Base-by-base conservation (phyloP, 1,284 basidiomycete genomes). In the Grifola frondosa region DNA sequence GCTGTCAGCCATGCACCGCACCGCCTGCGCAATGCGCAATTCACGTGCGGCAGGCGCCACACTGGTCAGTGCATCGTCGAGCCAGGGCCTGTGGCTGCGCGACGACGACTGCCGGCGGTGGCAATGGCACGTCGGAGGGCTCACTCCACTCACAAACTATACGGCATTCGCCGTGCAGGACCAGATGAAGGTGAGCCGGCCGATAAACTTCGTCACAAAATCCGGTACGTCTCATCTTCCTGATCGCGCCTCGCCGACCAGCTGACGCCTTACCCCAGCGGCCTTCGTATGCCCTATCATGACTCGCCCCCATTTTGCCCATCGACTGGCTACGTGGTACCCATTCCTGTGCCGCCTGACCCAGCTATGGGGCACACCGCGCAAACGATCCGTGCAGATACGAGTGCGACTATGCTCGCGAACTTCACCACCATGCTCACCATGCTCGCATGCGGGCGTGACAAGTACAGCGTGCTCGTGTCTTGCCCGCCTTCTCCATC, bases 401-500 rank as follows among this genome's bases (percentile, higher is more conserved):
- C 78, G 7, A 69, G 91, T 31, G 61, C 80, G 16, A 66, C 71
- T 5, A 81, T 78, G 46, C 66, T 92, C 48, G 65, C 81, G 23
- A 88, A 89, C 57, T 91, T 93, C 64, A 85, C 88, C 1, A 73
- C 74, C 1, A 77, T 80, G 12, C 77, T 94, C 15, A 71, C 75
- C 12, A 82, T 85, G 3, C 78, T 81, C 50, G 80, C 88, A 2
- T 93, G 91, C 57, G 91, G 90, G 4, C 74, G 89, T 19, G 90
- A 92, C 61, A 60, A 74, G 35, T 94, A 91, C 67, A 91, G 88
- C 8, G 86, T 84, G 2, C 66, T 91, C 5, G 80, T 88, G 16
- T 75, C 78, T 1, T 94, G 91, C 57, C 71, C 78, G 10, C 57
- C 4, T 63, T 61, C 47, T 62, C n/a, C n/a, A n/a, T n/a, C n/a